phyloP scores from a whole-genome alignment of 75 land plant genomes.

The Sequoia sempervirens region DNA sequence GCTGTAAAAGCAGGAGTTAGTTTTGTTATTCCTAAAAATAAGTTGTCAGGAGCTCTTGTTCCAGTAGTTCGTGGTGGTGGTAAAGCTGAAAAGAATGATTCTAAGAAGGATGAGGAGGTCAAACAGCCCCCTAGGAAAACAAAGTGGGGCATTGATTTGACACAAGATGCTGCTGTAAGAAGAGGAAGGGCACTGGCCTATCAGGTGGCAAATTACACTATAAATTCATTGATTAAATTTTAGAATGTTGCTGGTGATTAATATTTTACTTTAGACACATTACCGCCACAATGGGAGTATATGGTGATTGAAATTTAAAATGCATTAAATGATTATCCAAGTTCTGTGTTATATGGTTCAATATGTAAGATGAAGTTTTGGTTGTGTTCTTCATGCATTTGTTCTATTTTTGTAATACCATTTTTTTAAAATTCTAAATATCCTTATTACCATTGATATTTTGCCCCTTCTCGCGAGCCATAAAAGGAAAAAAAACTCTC shows the following conservation, averaged over 20 bases:
- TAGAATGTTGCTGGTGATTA: neutral
- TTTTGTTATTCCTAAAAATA: conserved; percentile 93
- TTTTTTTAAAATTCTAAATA: neutral
- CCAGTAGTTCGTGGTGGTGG: conserved; percentile 47
- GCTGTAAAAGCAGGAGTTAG: conserved; percentile 43
- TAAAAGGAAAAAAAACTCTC: conserved; percentile 2
- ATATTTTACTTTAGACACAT: neutral
- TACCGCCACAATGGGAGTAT: neutral
- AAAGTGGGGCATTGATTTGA: conserved; percentile 82
- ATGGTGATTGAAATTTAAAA: neutral
- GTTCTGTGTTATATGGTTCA: neutral
- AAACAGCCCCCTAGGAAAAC: conserved; percentile 62
- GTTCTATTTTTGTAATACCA: neutral
- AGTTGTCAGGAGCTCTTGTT: conserved; percentile 81
- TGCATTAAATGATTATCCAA: neutral
- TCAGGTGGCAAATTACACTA: conserved; percentile 48
- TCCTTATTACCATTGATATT: neutral
- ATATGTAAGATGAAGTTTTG: neutral
- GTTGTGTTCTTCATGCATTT: neutral
- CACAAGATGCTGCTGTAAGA: conserved; percentile 60
- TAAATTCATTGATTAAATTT: neutral
- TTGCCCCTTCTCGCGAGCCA: neutral
- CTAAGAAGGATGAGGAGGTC: conserved; percentile 32
- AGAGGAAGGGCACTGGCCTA: conserved; percentile 74
- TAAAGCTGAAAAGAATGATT: conserved; percentile 30